Percentiles rank a stretch among this genome's conserved stretches.
Evolutionary conservation across 768 basidiomycete species (phyloP).

Genomic region (Cyclocybe aegerita): DNA sequence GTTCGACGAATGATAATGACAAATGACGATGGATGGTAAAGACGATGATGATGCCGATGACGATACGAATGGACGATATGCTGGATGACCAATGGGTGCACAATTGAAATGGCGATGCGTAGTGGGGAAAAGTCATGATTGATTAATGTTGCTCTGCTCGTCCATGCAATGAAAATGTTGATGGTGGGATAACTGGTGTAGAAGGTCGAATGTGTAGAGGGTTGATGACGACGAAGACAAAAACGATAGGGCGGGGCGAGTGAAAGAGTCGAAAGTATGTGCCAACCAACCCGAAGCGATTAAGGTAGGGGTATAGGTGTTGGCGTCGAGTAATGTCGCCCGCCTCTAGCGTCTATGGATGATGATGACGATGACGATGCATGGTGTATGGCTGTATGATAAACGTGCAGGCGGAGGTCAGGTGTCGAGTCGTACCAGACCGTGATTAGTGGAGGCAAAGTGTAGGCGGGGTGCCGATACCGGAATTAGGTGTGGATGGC

Average conservation of each 20-base stretch:
- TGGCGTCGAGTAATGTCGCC: slow-evolving; percentile 15
- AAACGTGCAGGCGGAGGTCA: slow-evolving; percentile 6
- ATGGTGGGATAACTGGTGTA: not conserved
- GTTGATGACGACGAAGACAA: not conserved
- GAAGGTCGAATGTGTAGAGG: not conserved
- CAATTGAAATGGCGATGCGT: slow-evolving; percentile 1
- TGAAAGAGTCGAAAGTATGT: not conserved
- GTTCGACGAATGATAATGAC: slow-evolving; percentile 4
- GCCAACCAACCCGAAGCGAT: slow-evolving; percentile 15
- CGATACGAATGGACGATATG: not conserved
- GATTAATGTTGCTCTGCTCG: slow-evolving; percentile 7
- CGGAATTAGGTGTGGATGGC: slow-evolving; percentile 15
- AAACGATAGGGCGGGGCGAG: slow-evolving; percentile 3
- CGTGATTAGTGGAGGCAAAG: slow-evolving; percentile 3
- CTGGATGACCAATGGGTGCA: slow-evolving; percentile 1
- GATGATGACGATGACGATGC: slow-evolving; percentile 7
- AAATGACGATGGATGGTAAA: slow-evolving; percentile 3
- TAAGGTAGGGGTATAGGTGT: slow-evolving; percentile 9
- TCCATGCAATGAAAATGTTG: slow-evolving; percentile 10
- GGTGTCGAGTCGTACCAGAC: slow-evolving; percentile 9
- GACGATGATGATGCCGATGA: slow-evolving; percentile 8
- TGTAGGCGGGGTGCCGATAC: slow-evolving; percentile 8
- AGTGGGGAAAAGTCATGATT: not conserved
- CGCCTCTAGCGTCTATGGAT: slow-evolving; percentile 21
- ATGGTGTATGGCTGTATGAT: slow-evolving; percentile 16